Evolutionary conservation across 805 yeast species (phyloP).

Genomic region (Lachancea thermotolerans): DNA sequence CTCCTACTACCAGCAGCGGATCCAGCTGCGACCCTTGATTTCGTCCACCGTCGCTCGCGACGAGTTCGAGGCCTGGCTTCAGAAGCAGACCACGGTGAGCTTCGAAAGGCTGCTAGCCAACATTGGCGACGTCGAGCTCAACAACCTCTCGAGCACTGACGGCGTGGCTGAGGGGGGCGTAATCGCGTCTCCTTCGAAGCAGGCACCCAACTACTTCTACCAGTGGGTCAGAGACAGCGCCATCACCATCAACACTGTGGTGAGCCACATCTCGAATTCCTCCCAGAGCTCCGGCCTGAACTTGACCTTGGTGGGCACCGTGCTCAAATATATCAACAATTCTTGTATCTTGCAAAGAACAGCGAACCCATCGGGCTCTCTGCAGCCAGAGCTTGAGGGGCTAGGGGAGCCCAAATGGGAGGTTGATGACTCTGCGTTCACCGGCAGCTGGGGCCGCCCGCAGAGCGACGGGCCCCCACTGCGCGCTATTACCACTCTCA

Average conservation of each 20-base stretch:
- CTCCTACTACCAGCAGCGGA: constrained; percentile 6
- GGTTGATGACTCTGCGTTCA: constrained; percentile 57
- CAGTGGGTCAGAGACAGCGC: constrained; percentile 94
- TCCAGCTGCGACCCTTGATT: constrained; percentile 4
- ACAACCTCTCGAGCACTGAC: constrained; percentile 22
- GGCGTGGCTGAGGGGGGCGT: constrained; percentile 61
- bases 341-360: constrained; percentile 55
- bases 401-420: constrained; percentile 89
- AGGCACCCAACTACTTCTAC: constrained; percentile 71
- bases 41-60: constrained; percentile 8
- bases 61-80: constrained; percentile 9
- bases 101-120: constrained; percentile 40
- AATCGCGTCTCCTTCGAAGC: constrained; percentile 75
- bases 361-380: constrained; percentile 62
- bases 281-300: constrained; percentile 9
- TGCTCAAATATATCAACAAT: constrained; percentile 60
- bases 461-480: constrained; percentile 94
- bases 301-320: constrained; percentile 21
- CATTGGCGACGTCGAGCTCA: constrained; percentile 38
- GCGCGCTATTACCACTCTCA: constrained; percentile 57
- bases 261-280: constrained; percentile 33
- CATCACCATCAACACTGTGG: constrained; percentile 60
- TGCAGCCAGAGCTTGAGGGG: constrained; percentile 41
- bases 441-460: constrained; percentile 84
- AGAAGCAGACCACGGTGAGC: constrained; percentile 16